Evolutionary conservation across 768 basidiomycete species (phyloP).

Genomic region (Scleroderma bovista): DNA sequence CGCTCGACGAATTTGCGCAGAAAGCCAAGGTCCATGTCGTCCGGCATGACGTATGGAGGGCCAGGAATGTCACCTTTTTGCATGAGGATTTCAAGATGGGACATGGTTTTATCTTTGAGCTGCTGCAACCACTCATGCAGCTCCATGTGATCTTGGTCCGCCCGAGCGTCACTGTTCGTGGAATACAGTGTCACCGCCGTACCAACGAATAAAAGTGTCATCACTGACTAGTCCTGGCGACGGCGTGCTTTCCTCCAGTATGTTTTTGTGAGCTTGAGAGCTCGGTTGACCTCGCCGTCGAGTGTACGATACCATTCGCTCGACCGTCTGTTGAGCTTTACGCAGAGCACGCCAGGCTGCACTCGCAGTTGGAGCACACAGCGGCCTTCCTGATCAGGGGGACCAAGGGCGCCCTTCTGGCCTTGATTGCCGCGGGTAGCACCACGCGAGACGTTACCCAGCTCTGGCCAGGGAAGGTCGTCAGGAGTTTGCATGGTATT

Average conservation of each 20-base stretch:
- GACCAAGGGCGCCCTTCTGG: constrained; percentile 72
- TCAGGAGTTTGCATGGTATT: constrained; percentile 43
- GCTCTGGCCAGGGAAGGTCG: constrained; percentile 83
- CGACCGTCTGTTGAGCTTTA: constrained; percentile 65
- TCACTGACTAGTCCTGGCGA: constrained; percentile 60
- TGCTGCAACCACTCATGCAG: constrained; percentile 85
- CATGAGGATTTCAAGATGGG: constrained; percentile 80
- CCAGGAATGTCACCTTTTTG: constrained; percentile 84
- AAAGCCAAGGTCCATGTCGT: constrained; percentile 71
- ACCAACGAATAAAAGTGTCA: neutral
- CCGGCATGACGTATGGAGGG: constrained; percentile 77
- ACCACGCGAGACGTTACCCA: constrained; percentile 79
- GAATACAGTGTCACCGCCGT: constrained; percentile 6
- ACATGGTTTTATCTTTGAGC: constrained; percentile 86
- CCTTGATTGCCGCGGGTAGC: constrained; percentile 84
- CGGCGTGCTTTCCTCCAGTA: constrained; percentile 81
- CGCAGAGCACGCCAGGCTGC: constrained; percentile 76
- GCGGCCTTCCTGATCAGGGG: constrained; percentile 70
- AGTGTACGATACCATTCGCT: constrained; percentile 82
- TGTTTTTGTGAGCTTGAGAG: constrained; percentile 79
- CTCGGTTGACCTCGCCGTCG: constrained; percentile 73
- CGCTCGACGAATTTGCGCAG: constrained; percentile 80
- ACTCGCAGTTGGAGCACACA: constrained; percentile 75
- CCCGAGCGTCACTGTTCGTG: constrained; percentile 51
- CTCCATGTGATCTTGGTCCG: constrained; percentile 88